These are phyloP conservation scores for Elongisporangium undulatum DNA, from an alignment of 352 stramenopile genomes.

Conservation along the genomic window DNA sequence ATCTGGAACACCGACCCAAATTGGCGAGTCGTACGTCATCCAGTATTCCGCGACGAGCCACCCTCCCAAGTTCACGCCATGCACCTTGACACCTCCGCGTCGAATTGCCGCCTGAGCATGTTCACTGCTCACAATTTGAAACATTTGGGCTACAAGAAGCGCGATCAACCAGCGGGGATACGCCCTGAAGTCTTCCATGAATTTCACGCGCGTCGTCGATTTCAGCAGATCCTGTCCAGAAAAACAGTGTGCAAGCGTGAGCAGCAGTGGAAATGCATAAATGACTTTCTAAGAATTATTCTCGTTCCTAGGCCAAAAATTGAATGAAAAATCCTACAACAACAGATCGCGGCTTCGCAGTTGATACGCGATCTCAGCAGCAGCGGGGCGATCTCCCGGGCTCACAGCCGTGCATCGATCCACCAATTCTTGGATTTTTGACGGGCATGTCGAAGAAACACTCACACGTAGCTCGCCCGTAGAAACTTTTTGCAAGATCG, in stretches of 20 bases:
- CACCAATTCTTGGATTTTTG: constrained; percentile 40
- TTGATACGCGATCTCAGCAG: constrained; percentile 56
- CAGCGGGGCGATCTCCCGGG: constrained; percentile 41
- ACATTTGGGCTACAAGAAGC: not conserved
- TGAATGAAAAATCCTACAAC: constrained; percentile 12
- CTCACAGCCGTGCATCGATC: constrained; percentile 48
- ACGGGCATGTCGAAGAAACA: constrained; percentile 34
- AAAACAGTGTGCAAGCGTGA: not conserved
- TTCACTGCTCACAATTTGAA: not conserved
- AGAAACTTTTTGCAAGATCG: constrained; percentile 51
- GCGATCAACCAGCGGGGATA: not conserved
- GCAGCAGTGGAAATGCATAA: not conserved
- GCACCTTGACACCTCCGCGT: not conserved
- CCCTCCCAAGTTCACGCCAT: constrained; percentile 61
- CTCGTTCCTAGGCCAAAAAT: constrained; percentile 7
- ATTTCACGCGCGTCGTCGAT: not conserved
- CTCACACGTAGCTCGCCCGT: constrained; percentile 31
- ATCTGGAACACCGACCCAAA: constrained; percentile 43
- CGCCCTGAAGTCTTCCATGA: not conserved
- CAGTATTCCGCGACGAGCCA: constrained; percentile 58
- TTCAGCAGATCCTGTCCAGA: not conserved
- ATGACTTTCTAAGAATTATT: not conserved
- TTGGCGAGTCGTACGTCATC: constrained; percentile 45
- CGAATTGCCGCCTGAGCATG: not conserved
- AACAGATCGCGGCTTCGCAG: constrained; percentile 49